Evolutionary conservation across 176 grass and related monocot species (phyloP).

Genomic region (Carex littledalei): DNA sequence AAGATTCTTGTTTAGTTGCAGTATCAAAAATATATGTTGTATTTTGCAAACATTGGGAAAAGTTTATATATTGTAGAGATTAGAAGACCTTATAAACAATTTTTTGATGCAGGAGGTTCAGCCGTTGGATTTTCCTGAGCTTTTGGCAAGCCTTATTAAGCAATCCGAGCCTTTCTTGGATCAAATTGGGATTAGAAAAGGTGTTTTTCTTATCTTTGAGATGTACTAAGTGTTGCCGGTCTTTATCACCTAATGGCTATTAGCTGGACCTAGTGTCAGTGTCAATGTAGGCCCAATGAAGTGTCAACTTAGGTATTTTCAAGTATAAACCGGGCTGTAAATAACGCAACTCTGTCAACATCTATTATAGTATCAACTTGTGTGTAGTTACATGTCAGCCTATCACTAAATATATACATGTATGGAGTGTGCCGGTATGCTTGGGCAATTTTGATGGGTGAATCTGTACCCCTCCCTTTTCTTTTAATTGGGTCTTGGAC

Average conservation of each 20-base stretch:
- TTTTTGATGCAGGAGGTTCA: conserved; percentile 56
- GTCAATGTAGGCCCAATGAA: background rate
- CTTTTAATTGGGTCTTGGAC: background rate
- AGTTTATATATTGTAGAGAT: background rate
- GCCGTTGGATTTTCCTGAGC: conserved; percentile 70
- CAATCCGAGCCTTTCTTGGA: conserved; percentile 87
- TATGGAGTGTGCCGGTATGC: background rate
- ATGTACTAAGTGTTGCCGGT: background rate
- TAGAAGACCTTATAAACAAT: conserved; percentile 18
- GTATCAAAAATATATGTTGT: background rate
- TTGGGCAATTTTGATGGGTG: background rate
- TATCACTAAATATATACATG: background rate
- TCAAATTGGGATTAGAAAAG: conserved; percentile 90
- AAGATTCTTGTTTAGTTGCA: background rate
- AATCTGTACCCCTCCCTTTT: background rate
- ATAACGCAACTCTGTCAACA: background rate
- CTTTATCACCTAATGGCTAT: background rate
- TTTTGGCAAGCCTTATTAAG: conserved; percentile 82
- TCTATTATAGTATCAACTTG: no score
- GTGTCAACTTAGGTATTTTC: background rate
- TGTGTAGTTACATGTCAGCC: background rate
- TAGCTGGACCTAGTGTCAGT: background rate
- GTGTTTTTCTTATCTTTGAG: conserved; percentile 29
- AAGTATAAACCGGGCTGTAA: background rate
- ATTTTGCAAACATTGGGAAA: background rate